Evolutionary conservation across 192 early-diverging fungal species (phyloP), one percentile per base, ranked within the genome.

Genomic region (Podila verticillata): DNA sequence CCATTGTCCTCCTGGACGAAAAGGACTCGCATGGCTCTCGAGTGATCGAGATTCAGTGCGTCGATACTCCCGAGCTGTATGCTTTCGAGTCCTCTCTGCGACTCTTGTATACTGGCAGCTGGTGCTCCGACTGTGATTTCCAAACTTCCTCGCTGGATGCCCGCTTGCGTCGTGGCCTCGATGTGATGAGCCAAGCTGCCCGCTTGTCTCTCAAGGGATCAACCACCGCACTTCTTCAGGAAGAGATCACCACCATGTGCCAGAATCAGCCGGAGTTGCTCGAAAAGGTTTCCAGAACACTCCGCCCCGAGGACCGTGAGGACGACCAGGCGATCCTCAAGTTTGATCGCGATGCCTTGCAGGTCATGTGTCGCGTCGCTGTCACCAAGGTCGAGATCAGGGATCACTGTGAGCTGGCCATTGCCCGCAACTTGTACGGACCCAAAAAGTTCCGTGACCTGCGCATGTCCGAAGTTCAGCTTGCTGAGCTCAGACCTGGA

Each of bases 91-190:
- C 75, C 3, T 31, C 75, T 2, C 75, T 79, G 13, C 75, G 75
- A 28, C 49, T 79, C 64, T 65, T 79, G 15, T 79, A 79, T 19
- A 79, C 75, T 22, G 75, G 75, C 17, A 58, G 29, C 60, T 79
- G 75, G 75, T 72, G 75, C 59, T 79, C 75, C 19, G 75, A 79
- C 35, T 69, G 75, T 20, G 75, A 79, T 48, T 72, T 79, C 54
- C 75, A 79, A n/a, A 79, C 69, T 4, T 67, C 63, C 36, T 61
- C 75, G 31, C 61, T 79, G 30, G 69, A 79, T 63, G 64, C 75
- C 22, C 75, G 75, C 15, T 61, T 79, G 19, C 68, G 75, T 20
- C 75, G 75, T 57, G 75, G 75, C 1, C 58, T 79, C 68, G 75
- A 79, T 49, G 75, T 79, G 13, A 72, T 79, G 75, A 63, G 49